Evolutionary conservation across 148 eudicot species (phyloP).

Genomic region (Euryodendron excelsum): DNA sequence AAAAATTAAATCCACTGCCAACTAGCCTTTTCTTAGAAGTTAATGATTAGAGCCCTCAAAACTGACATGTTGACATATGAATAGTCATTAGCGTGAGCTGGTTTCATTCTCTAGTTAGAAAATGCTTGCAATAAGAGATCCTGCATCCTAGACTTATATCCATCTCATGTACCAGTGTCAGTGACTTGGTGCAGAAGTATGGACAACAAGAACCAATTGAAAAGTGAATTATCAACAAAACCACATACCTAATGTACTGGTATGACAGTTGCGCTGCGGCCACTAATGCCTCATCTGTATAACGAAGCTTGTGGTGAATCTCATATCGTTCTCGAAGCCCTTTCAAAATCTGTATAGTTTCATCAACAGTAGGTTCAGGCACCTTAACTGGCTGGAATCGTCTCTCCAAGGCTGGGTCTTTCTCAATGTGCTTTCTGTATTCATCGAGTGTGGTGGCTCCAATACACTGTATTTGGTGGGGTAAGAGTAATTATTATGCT

Average conservation of each 20-base stretch:
- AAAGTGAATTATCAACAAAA: background rate
- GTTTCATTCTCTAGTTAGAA: background rate
- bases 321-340: conserved; percentile 40
- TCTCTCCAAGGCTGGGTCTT: conserved; percentile 41
- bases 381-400: conserved; percentile 44
- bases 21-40: no score
- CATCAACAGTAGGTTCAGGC: conserved; percentile 41
- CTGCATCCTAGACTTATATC: background rate
- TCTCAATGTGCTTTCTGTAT: conserved; percentile 43
- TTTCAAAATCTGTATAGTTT: conserved; percentile 38
- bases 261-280: conserved; percentile 39
- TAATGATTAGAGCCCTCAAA: background rate
- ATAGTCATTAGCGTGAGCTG: background rate
- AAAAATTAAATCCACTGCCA: no score
- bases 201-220: background rate
- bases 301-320: conserved; percentile 45
- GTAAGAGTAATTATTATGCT: background rate
- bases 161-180: background rate
- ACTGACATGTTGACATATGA: background rate
- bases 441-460: conserved; percentile 48
- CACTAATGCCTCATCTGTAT: conserved; percentile 37
- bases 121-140: background rate
- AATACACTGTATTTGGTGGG: conserved; percentile 30
- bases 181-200: background rate
- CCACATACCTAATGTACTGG: conserved; percentile 32